These are phyloP conservation scores for Colletotrichum truncatum DNA, from an alignment of 2,329 filamentous ascomycete genomes.

Conservation along the genomic window DNA sequence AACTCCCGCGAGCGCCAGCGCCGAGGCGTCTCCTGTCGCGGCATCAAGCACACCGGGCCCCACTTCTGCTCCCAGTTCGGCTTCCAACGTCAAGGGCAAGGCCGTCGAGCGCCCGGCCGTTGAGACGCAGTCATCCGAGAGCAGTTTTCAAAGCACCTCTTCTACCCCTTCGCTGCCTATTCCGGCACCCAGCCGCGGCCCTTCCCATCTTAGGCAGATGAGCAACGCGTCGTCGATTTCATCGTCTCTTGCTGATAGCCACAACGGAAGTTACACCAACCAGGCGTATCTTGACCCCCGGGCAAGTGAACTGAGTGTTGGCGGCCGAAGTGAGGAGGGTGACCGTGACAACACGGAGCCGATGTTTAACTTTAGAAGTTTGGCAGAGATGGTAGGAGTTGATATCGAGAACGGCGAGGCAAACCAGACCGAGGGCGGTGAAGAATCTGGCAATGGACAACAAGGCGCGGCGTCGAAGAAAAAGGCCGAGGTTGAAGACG, in stretches of 20 bases:
- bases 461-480: conserved; percentile 26
- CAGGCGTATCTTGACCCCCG: conserved; percentile 54
- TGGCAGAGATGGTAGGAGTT: conserved; percentile 84
- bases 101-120: conserved; percentile 65
- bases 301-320: conserved; percentile 63
- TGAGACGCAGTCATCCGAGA: conserved; percentile 34
- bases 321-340: conserved; percentile 54
- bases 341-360: conserved; percentile 72
- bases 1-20: conserved; percentile 6
- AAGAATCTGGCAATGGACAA: conserved; percentile 35
- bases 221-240: conserved; percentile 87
- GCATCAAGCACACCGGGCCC: conserved; percentile 43
- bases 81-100: conserved; percentile 71
- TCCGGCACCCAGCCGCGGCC: conserved; percentile 62
- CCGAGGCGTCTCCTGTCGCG: conserved; percentile 37
- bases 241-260: conserved; percentile 79
- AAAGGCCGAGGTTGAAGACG: conserved; percentile 46
- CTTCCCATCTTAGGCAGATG: conserved; percentile 81
- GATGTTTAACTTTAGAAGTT: conserved; percentile 90
- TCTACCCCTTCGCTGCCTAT: conserved; percentile 53
- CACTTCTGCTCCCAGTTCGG: conserved; percentile 40
- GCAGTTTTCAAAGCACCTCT: conserved; percentile 34
- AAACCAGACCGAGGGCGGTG: conserved; percentile 39
- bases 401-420: conserved; percentile 61
- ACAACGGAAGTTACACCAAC: conserved; percentile 59